Evolutionary conservation across 169 alveolate genomes (phyloP), one percentile per base, ranked within the genome.

Genomic region (Babesia divergens): DNA sequence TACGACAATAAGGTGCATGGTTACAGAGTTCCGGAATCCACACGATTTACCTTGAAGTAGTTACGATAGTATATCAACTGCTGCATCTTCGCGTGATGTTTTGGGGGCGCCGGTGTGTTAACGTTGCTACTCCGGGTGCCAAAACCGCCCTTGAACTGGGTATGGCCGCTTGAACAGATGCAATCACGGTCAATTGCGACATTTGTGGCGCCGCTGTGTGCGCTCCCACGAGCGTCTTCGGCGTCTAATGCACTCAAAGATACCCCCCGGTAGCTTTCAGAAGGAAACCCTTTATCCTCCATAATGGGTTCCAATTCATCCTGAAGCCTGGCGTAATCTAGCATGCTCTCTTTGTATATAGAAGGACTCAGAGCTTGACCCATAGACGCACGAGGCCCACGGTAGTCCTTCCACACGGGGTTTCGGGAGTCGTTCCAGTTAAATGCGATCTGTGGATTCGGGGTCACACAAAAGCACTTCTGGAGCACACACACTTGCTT

Each of bases 341-440:
- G 26, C 26, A 72, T 6, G 37, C 66, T 58, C 35, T 49, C 47
- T 26, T 43, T 42, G 31, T 50, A 74, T 13, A 29, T 32, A 9
- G 74, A 50, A 14, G 60, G 65, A 52, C 67, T 51, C 20, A 74
- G 69, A 31, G 37, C 20, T n/a, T 42, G 64, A 8, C 84, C 84
- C 84, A 74, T 74, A 20, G 84, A 74, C 28, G 74, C 71, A 16
- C 84, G 55, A 29, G 84, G 84, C n/a, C 84, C 74, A 42, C 58
- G 74, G 47, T 58, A 56, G 11, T 43, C 40, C 44, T 51, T 44
- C 83, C 83, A 72, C 18, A 58, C 54, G 29, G 75, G 28, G 55
- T 34, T 50, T 18, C 87, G 52, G 11, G 76, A 59, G 37, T 79
- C 82, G 74, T 68, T 79, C 87, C 83, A 68, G 38, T 79, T 79